Conservation (phyloP, 768 basidiomycete genomes). For the Ramaria rubella region DNA sequence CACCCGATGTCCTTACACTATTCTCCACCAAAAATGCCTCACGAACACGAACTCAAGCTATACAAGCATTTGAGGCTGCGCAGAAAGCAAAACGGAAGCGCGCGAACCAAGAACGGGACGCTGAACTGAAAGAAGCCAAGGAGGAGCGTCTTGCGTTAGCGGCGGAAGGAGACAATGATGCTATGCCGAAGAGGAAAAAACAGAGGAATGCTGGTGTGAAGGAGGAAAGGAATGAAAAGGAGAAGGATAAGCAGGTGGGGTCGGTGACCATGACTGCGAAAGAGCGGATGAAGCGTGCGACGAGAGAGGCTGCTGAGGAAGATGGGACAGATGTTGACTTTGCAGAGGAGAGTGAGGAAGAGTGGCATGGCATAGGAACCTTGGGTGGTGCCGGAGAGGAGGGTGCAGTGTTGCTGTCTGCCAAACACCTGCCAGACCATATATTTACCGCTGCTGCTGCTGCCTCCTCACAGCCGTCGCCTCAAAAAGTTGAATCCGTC, state of each 20-base stretch:
- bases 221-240: conserved; percentile 16
- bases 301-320: conserved; percentile 34
- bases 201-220: conserved; percentile 6
- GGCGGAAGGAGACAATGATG: background rate
- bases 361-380: conserved; percentile 21
- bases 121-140: conserved; percentile 42
- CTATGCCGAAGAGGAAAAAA: background rate
- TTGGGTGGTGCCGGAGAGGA: conserved; percentile 19
- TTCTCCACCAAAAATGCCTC: conserved; percentile 38
- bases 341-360: conserved; percentile 17
- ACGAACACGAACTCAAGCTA: conserved; percentile 30
- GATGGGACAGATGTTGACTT: conserved; percentile 15
- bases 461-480: conserved; percentile 37
- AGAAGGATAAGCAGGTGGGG: conserved; percentile 5
- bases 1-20: conserved; percentile 47
- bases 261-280: conserved; percentile 20
- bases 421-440: conserved; percentile 58
- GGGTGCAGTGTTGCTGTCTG: conserved; percentile 20
- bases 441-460: conserved; percentile 49
- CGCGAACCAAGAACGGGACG: conserved; percentile 43
- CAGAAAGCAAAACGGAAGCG: conserved; percentile 38
- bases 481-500: conserved; percentile 8
- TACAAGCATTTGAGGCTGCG: conserved; percentile 30
- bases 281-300: conserved; percentile 35
- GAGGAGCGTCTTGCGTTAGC: conserved; percentile 17